Evolutionary conservation across 139 green algal species (phyloP), one percentile per base, ranked within the genome.

Genomic region (Mychonastes homosphaera): DNA sequence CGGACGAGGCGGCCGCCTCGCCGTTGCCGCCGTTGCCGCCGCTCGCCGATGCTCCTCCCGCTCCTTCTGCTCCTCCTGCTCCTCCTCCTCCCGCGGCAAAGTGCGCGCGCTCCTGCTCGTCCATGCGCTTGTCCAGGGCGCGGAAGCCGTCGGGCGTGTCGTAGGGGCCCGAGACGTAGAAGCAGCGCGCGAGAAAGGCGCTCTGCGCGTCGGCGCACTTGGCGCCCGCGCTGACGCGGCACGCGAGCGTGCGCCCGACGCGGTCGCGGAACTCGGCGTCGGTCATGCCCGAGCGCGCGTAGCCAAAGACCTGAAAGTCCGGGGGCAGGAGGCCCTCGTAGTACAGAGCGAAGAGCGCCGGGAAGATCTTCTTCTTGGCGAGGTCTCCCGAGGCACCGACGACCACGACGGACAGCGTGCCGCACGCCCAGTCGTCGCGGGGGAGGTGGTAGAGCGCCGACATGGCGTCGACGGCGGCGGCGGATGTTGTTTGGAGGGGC

Each of bases 351-450:
- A 98, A 99, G 0, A 99, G 81, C 1, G 92, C 83, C 24, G 92
- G 92, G 51, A 94, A 96, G 43, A 97, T 99, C 65, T 99, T 99
- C 76, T 98, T 98, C 73, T 89, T 92, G 28, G 92, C 92, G 39
- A 99, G 73, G 70, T 99, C 92, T 8, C 92, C 92, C 6, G 81
- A 94, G 0, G 91, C 92, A 4, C 92, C 92, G 10, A 98, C 78
- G 13, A 99, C 88, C 10, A 87, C 82, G n/a, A 99, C 76, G 34
- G 62, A 81, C 50, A 67, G 32, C 24, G n/a, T 38, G 30, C 21
- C 30, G 30, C 29, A 19, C 2, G 50, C 21, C 61, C 61, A 67
- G 23, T 67, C 61, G 9, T 49, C 55, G 32, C 19, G 41, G 41
- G 41, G 41, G 41, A 18, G 41, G 41, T 48, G 19, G 24, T 7